Evolutionary conservation across 129 eudicot species (phyloP).

Genomic region (Pseudognaphalium luteoalbum): DNA sequence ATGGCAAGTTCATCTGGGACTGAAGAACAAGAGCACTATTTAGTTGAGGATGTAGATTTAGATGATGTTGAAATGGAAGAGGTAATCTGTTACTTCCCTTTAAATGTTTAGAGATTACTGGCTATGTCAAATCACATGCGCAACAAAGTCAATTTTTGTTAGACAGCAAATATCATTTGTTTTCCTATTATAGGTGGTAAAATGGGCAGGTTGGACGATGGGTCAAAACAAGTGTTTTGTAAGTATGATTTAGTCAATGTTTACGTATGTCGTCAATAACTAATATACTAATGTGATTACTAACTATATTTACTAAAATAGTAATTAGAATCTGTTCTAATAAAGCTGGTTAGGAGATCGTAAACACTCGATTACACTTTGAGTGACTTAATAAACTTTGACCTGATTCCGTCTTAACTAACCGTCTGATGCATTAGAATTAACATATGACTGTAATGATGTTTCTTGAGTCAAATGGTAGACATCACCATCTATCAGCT

Average conservation of each 20-base stretch:
- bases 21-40: slow-evolving; percentile 27
- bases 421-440: neutral
- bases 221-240: no score
- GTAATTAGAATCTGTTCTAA: neutral
- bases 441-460: neutral
- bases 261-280: no score
- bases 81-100: slow-evolving; percentile 32
- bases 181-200: neutral
- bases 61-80: slow-evolving; percentile 36
- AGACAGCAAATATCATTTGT: neutral
- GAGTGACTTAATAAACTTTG: neutral
- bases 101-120: neutral
- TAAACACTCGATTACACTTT: neutral
- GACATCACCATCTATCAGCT: neutral
- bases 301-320: no score
- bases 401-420: neutral
- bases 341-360: neutral
- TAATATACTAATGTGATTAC: neutral
- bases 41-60: slow-evolving; percentile 25
- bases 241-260: neutral
- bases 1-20: slow-evolving; percentile 46
- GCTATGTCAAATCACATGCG: slow-evolving; percentile 4
- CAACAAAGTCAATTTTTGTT: neutral
- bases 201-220: neutral
- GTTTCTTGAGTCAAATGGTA: neutral